phyloP scores from a whole-genome alignment of 352 stramenopile genomes.

The Pythium phragmitis region DNA sequence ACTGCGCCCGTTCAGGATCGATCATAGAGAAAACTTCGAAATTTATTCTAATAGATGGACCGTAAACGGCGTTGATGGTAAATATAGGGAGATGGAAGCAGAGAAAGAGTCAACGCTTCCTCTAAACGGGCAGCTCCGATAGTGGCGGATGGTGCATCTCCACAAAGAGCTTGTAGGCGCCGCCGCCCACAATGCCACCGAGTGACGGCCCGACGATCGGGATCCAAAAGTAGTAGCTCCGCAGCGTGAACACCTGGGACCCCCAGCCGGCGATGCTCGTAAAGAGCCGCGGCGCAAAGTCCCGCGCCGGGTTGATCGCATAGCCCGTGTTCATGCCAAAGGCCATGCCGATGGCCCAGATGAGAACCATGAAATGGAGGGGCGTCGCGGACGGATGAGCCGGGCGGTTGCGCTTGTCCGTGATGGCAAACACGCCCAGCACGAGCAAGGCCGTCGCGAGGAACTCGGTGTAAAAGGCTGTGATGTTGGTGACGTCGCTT shows the following conservation, averaged over 20 bases:
- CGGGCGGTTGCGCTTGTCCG: slow-evolving; percentile 52
- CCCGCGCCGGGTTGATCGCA: slow-evolving; percentile 47
- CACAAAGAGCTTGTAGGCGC: slow-evolving; percentile 47
- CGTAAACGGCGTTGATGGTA: not conserved
- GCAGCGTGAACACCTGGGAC: slow-evolving; percentile 48
- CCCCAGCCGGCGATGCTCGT: slow-evolving; percentile 53
- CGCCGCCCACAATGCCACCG: slow-evolving; percentile 39
- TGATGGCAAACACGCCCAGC: slow-evolving; percentile 36
- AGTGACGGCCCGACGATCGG: slow-evolving; percentile 46
- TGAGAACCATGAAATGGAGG: slow-evolving; percentile 33
- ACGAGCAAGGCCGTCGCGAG: slow-evolving; percentile 44
- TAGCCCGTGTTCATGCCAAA: slow-evolving; percentile 44
- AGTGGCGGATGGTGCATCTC: slow-evolving; percentile 36
- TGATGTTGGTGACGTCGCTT: slow-evolving; percentile 38
- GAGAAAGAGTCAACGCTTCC: not conserved
- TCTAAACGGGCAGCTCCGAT: slow-evolving; percentile 7
- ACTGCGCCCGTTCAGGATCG: slow-evolving; percentile 12
- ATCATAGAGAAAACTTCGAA: not conserved
- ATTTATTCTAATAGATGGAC: not conserved
- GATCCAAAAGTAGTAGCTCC: slow-evolving; percentile 63
- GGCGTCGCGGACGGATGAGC: slow-evolving; percentile 23
- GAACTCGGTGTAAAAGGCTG: slow-evolving; percentile 47
- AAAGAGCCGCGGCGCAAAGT: slow-evolving; percentile 50
- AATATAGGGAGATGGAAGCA: slow-evolving; percentile 1
- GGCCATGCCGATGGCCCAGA: slow-evolving; percentile 38